Conservation (phyloP, 192 early-diverging fungal species). For the Coemansia sp. region DNA sequence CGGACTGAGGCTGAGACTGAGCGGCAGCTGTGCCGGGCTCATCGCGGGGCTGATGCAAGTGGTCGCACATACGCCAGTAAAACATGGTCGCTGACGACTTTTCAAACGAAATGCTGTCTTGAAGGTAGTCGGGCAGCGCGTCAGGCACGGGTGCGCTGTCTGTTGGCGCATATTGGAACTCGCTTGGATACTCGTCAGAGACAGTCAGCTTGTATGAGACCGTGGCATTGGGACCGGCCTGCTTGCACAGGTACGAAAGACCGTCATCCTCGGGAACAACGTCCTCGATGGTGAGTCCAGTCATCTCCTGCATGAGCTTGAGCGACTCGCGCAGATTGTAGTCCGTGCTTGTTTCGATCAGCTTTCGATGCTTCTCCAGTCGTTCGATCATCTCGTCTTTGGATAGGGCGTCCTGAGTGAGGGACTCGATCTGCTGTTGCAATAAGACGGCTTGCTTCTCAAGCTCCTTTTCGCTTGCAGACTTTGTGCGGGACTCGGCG, state of each 20-base stretch:
- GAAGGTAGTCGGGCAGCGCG: conserved; percentile 39
- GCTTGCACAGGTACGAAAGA: conserved; percentile 42
- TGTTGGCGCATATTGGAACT: conserved; percentile 48
- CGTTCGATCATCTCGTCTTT: conserved; percentile 41
- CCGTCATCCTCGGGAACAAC: conserved; percentile 47
- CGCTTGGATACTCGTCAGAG: conserved; percentile 39
- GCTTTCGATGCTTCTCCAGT: conserved; percentile 42
- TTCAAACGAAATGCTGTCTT: conserved; percentile 43
- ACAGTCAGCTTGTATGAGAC: conserved; percentile 38
- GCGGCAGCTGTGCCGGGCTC: not conserved
- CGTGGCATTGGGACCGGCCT: conserved; percentile 19
- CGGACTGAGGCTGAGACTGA: not conserved
- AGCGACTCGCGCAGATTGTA: conserved; percentile 49
- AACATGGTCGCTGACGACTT: conserved; percentile 40
- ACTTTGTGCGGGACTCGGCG: conserved; percentile 4
- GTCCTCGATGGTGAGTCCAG: conserved; percentile 34
- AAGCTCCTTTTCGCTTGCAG: conserved; percentile 28
- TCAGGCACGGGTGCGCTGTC: conserved; percentile 12
- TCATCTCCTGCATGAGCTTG: conserved; percentile 35
- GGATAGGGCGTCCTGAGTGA: conserved; percentile 39
- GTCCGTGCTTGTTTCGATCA: conserved; percentile 44
- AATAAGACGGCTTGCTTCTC: conserved; percentile 32
- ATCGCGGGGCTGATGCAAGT: conserved; percentile 14
- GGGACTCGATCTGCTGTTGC: conserved; percentile 32
- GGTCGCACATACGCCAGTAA: conserved; percentile 50